phyloP scores from a whole-genome alignment of 345 rosid genomes.

The Firmiana major region DNA sequence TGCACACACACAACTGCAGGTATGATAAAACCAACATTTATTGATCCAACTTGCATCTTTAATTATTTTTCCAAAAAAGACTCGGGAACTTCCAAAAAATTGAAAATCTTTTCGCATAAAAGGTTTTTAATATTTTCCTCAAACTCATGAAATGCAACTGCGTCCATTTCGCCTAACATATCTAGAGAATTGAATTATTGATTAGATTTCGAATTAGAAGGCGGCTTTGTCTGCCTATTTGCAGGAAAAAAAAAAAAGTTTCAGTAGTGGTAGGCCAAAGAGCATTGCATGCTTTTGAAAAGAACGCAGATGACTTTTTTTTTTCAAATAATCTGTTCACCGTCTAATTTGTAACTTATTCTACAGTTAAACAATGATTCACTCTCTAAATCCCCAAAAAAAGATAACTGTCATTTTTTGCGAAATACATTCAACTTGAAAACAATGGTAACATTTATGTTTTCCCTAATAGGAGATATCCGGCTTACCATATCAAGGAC shows the following conservation, averaged over 20 bases:
- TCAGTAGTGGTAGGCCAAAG: not conserved
- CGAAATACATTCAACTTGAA: not conserved
- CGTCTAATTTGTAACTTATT: not conserved
- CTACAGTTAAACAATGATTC: not conserved
- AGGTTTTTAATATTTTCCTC: not conserved
- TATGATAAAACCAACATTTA: not conserved
- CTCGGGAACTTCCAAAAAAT: not conserved
- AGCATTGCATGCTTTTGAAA: not conserved
- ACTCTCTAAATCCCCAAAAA: constrained; percentile 11
- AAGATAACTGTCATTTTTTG: not conserved
- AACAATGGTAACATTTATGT: constrained; percentile 1
- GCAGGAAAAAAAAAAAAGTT: not conserved
- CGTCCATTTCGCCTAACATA: not conserved
- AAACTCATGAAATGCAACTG: not conserved
- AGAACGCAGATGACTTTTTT: not conserved
- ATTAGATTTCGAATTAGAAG: not conserved
- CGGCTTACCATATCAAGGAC: constrained; percentile 76
- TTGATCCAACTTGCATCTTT: not conserved
- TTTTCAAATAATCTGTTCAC: not conserved
- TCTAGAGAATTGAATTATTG: not conserved
- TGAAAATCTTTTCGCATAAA: not conserved
- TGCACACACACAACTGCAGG: not conserved
- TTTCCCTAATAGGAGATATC: constrained; percentile 4
- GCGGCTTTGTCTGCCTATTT: not conserved
- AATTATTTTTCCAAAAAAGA: not conserved